Evolutionary conservation across 306 rosid species (phyloP).

Genomic region (Leucaena leucocephala): DNA sequence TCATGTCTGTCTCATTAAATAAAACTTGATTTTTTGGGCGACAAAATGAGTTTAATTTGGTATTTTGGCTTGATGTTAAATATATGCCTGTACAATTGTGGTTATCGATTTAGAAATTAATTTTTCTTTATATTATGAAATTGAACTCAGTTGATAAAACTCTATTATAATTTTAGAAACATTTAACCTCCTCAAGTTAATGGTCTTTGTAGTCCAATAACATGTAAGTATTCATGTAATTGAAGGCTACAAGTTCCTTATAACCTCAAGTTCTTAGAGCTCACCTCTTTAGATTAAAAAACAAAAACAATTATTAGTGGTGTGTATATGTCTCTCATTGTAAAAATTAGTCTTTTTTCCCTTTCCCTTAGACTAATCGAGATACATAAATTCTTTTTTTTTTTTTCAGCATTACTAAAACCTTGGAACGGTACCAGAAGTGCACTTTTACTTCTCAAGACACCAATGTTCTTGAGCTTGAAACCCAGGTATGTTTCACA

Average conservation of each 20-base stretch:
- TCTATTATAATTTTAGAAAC: too few relatives aligned
- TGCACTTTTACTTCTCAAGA: constrained; percentile 66
- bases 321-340: too few relatives aligned
- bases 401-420: constrained; percentile 49
- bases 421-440: constrained; percentile 80
- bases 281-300: too few relatives aligned
- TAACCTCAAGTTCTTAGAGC: too few relatives aligned
- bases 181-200: too few relatives aligned
- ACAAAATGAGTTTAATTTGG: background rate
- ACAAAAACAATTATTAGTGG: too few relatives aligned
- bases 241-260: too few relatives aligned
- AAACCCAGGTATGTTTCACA: constrained; percentile 65
- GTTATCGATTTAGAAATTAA: too few relatives aligned
- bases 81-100: background rate
- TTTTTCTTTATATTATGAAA: too few relatives aligned
- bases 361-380: background rate
- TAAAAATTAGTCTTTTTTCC: background rate
- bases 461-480: constrained; percentile 43
- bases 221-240: too few relatives aligned
- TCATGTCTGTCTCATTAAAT: background rate
- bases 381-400: background rate
- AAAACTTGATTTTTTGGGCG: background rate
- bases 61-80: background rate
- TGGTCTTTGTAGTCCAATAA: too few relatives aligned
- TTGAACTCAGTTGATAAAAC: too few relatives aligned